Percentiles rank a stretch among this genome's conserved stretches.
These are phyloP conservation scores for Phlegmacium glaucopus DNA, from an alignment of 768 basidiomycete species.

Conservation along the genomic window DNA sequence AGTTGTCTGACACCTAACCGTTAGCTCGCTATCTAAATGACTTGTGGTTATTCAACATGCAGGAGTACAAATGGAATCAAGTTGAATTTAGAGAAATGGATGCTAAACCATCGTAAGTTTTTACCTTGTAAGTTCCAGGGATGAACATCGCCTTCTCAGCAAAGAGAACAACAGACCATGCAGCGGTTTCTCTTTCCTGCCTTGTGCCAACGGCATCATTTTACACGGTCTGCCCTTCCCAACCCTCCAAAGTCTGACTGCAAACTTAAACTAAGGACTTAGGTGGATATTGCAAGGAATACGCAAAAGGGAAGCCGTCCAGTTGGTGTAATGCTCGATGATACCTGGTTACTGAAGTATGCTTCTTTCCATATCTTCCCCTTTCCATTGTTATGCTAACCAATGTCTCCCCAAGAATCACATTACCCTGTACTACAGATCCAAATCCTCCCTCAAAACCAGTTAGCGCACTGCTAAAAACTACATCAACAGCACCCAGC, in stretches of 20 bases:
- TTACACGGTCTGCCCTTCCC: constrained; percentile 61
- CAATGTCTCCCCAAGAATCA: constrained; percentile 10
- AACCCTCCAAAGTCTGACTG: neutral
- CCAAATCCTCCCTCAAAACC: constrained; percentile 15
- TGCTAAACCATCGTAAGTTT: constrained; percentile 63
- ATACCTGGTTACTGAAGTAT: constrained; percentile 84
- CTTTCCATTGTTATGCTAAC: neutral
- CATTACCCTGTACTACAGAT: constrained; percentile 17
- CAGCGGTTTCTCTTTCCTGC: constrained; percentile 83
- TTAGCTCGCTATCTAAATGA: constrained; percentile 81
- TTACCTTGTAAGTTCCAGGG: neutral
- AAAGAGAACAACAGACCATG: constrained; percentile 53
- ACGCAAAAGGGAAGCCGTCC: constrained; percentile 81
- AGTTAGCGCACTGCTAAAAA: neutral
- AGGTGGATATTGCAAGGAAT: constrained; percentile 94
- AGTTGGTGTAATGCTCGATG: constrained; percentile 83
- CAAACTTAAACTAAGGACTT: neutral
- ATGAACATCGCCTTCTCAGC: neutral
- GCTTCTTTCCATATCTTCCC: neutral
- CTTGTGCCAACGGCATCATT: constrained; percentile 73
- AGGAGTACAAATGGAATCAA: constrained; percentile 83
- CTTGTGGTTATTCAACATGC: constrained; percentile 81
- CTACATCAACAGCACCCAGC: constrained; percentile 6
- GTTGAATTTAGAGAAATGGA: constrained; percentile 73
- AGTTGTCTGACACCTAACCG: neutral